Evolutionary conservation across 768 basidiomycete genomes (phyloP).

Genomic region (Mrakia blollopis): DNA sequence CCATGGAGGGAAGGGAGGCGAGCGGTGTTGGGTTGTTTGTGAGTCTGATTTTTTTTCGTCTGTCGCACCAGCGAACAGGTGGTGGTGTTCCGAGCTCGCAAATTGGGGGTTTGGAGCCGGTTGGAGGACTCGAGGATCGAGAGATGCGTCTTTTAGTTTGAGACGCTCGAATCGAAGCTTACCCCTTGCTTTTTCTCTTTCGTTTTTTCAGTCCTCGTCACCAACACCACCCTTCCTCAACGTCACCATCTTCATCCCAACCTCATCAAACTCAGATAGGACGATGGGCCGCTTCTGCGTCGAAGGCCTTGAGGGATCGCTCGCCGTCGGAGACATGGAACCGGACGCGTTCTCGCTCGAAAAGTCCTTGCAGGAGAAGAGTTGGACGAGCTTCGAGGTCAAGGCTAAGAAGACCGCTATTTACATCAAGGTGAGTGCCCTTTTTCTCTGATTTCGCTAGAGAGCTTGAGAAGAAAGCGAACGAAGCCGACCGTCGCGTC

Average conservation of each 20-base stretch:
- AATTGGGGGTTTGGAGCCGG: no score
- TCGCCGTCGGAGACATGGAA: constrained; percentile 1
- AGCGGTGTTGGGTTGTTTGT: background rate
- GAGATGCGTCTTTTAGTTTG: background rate
- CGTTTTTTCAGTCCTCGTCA: background rate
- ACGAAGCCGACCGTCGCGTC: background rate
- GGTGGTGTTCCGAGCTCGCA: no score
- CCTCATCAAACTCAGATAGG: background rate
- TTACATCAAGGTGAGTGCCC: background rate
- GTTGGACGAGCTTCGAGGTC: background rate
- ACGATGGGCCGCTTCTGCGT: background rate
- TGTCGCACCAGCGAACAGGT: no score
- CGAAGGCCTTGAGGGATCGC: background rate
- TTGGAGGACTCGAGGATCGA: background rate
- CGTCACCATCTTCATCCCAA: background rate
- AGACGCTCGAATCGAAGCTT: background rate
- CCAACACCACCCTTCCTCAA: background rate
- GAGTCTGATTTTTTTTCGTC: background rate
- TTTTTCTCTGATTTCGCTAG: no score
- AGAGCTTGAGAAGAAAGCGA: background rate
- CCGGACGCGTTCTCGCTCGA: background rate
- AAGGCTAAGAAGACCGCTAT: constrained; percentile 6
- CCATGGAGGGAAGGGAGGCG: background rate
- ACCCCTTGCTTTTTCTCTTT: background rate
- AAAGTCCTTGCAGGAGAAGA: background rate